These are phyloP conservation scores for Closterium sp. DNA, from an alignment of 139 green algal species.

Conservation along the genomic window DNA sequence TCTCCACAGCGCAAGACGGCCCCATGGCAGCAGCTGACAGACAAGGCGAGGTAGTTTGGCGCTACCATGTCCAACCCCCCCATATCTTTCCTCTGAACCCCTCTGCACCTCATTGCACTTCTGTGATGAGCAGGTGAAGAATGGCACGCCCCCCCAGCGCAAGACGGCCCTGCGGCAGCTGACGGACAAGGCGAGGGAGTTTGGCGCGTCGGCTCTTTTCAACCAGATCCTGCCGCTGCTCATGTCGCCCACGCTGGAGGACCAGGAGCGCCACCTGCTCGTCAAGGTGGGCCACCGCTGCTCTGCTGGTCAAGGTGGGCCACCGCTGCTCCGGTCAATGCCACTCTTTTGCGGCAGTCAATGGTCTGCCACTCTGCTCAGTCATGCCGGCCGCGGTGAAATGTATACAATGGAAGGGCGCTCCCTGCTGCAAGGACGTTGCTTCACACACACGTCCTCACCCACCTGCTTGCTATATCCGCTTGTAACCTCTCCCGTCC, in stretches of 20 bases:
- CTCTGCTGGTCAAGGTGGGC: background rate
- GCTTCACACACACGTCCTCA: too few species aligned
- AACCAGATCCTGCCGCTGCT: slow-evolving; percentile 97
- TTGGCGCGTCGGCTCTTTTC: slow-evolving; percentile 93
- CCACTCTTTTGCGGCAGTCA: slow-evolving; percentile 88
- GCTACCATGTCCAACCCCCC: too few species aligned
- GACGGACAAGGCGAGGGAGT: slow-evolving; percentile 95
- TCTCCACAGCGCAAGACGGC: too few species aligned
- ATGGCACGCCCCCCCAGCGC: slow-evolving; percentile 95
- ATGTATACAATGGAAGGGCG: too few species aligned
- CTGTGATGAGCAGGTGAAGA: slow-evolving; percentile 78
- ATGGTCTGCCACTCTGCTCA: too few species aligned
- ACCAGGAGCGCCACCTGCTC: slow-evolving; percentile 96
- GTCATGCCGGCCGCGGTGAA: too few species aligned
- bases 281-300: slow-evolving; percentile 67
- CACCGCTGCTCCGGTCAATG: background rate
- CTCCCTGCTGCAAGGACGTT: too few species aligned
- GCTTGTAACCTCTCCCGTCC: too few species aligned
- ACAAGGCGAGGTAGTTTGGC: too few species aligned
- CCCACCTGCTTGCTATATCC: too few species aligned
- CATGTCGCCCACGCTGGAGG: slow-evolving; percentile 96
- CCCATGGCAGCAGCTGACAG: too few species aligned
- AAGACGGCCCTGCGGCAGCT: slow-evolving; percentile 94
- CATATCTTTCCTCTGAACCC: background rate
- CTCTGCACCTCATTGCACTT: background rate